Evolutionary conservation across 2,329 filamentous ascomycete genomes (phyloP).

Genomic region (Fusarium marasasianum): DNA sequence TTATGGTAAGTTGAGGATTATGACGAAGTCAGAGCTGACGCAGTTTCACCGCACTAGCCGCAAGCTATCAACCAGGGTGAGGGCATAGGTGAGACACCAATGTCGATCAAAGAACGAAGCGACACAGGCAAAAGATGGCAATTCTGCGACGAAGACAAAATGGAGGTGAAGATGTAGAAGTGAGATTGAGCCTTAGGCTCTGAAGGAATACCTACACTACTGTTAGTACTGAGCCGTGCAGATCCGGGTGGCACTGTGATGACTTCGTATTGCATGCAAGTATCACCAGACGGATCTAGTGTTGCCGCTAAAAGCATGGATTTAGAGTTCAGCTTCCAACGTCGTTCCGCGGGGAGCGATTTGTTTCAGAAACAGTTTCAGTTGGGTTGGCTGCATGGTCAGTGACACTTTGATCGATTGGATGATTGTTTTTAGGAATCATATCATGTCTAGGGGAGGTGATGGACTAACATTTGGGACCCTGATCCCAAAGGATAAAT

Average conservation of each 20-base stretch:
- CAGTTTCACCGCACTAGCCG: neutral
- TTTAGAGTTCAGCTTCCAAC: neutral
- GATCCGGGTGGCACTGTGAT: neutral
- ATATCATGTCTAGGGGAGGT: neutral
- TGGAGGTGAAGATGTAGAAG: neutral
- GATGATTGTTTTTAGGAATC: neutral
- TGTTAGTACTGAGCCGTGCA: neutral
- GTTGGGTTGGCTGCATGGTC: neutral
- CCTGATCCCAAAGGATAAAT: neutral
- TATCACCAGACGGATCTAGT: neutral
- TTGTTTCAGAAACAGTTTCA: constrained; percentile 3
- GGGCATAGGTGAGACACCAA: neutral
- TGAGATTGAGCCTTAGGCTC: neutral
- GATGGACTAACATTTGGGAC: neutral
- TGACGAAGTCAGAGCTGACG: neutral
- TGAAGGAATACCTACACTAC: neutral
- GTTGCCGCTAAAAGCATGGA: neutral
- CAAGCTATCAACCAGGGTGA: neutral
- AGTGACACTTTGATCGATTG: neutral
- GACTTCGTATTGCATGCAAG: neutral
- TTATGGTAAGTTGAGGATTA: neutral
- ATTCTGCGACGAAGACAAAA: neutral
- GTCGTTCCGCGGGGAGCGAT: neutral
- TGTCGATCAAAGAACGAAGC: neutral
- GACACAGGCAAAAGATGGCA: neutral